Percentiles rank a stretch among this genome's conserved stretches.
phyloP scores from a whole-genome alignment of 257 asterid genomes.

The Solanum neorickii region DNA sequence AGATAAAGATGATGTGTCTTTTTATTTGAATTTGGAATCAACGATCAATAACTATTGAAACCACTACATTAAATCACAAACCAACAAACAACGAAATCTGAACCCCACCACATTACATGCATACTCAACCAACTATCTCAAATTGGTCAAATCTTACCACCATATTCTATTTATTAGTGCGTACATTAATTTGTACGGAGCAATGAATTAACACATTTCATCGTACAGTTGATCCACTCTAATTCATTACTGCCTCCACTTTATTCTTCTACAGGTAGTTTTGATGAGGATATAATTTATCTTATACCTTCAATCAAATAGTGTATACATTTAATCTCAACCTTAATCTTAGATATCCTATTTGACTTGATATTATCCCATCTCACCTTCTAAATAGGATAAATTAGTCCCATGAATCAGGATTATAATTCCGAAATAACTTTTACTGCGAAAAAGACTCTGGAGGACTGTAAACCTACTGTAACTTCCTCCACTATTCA shows the following conservation, averaged over 20 bases:
- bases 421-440: background rate
- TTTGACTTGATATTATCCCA: background rate
- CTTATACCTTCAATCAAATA: background rate
- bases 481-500: background rate
- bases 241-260: background rate
- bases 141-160: background rate
- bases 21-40: background rate
- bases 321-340: background rate
- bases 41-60: background rate
- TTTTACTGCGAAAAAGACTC: background rate
- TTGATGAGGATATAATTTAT: background rate
- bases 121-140: background rate
- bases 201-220: background rate
- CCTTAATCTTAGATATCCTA: background rate
- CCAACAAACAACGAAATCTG: background rate
- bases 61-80: background rate
- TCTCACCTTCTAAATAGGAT: background rate
- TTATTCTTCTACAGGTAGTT: background rate
- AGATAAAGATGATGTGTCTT: background rate
- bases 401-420: background rate
- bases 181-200: background rate
- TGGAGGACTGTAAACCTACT: background rate
- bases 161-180: background rate
- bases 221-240: background rate
- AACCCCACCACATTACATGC: background rate